A percentile compares a stretch with the other conserved stretches of the same genome.
Evolutionary conservation across 2,329 filamentous ascomycete genomes (phyloP).

Genomic region (Diaporthe velutina): DNA sequence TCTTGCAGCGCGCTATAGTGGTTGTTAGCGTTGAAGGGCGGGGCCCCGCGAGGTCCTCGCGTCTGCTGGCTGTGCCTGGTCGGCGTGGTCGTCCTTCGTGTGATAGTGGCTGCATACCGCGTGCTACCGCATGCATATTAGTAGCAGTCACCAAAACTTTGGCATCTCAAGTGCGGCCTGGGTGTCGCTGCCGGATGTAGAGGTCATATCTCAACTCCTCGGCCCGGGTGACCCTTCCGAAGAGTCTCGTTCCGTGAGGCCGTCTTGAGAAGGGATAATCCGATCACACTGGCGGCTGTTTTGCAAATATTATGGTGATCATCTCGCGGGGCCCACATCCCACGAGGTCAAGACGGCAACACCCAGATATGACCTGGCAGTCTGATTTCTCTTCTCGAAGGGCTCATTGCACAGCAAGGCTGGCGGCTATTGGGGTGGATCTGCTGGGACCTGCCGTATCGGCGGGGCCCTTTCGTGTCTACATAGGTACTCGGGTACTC

Average conservation of each 20-base stretch:
- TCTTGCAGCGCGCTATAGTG: not conserved
- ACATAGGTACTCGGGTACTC: too few relatives aligned
- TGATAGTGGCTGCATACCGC: constrained; percentile 31
- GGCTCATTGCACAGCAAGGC: not conserved
- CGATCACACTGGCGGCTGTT: not conserved
- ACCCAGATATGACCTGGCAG: not conserved
- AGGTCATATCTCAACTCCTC: not conserved
- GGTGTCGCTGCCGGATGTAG: not conserved
- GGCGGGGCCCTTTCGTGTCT: not conserved
- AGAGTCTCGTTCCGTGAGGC: not conserved
- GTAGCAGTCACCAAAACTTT: not conserved
- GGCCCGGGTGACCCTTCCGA: constrained; percentile 13
- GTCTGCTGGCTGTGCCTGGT: constrained; percentile 7
- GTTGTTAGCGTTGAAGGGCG: not conserved
- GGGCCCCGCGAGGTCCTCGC: not conserved
- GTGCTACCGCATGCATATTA: not conserved
- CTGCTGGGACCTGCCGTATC: not conserved
- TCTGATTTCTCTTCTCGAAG: not conserved
- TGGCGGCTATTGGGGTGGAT: constrained; percentile 19
- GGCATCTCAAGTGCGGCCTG: not conserved
- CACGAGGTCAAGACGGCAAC: not conserved
- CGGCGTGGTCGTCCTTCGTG: not conserved
- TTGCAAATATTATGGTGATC: not conserved
- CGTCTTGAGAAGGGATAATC: not conserved
- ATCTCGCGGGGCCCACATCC: not conserved